These are phyloP conservation scores for Solanum gandarillasii DNA, from an alignment of 257 asterid species.

Conservation along the genomic window DNA sequence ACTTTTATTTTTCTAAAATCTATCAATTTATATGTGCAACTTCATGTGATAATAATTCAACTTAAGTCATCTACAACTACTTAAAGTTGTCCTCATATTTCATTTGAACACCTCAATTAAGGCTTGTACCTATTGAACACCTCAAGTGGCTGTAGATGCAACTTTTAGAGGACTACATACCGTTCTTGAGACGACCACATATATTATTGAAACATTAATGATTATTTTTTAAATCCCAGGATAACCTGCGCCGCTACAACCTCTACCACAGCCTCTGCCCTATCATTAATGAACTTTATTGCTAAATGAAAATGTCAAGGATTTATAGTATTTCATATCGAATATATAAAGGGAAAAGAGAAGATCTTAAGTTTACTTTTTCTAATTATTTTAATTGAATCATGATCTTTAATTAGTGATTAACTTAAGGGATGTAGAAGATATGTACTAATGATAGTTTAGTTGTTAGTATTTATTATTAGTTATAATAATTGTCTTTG, in stretches of 20 bases:
- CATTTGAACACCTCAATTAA: too few relatives aligned
- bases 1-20: neutral
- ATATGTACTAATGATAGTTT: neutral
- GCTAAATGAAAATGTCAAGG: neutral
- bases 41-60: neutral
- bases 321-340: neutral
- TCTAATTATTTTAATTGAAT: neutral
- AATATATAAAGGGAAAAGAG: neutral
- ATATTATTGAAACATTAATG: neutral
- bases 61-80: too few relatives aligned
- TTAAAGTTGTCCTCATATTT: too few relatives aligned
- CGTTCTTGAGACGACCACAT: neutral
- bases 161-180: neutral
- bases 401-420: neutral
- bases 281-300: neutral
- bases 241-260: rapidly evolving
- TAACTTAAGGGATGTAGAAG: neutral
- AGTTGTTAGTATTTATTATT: neutral
- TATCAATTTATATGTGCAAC: neutral
- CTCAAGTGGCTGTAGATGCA: neutral
- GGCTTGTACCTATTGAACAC: too few relatives aligned
- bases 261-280: too few relatives aligned
- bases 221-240: too few relatives aligned
- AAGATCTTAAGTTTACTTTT: neutral
- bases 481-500: neutral